Evolutionary conservation across 2,329 filamentous ascomycete species (phyloP).

Genomic region (Cercospora sojina): DNA sequence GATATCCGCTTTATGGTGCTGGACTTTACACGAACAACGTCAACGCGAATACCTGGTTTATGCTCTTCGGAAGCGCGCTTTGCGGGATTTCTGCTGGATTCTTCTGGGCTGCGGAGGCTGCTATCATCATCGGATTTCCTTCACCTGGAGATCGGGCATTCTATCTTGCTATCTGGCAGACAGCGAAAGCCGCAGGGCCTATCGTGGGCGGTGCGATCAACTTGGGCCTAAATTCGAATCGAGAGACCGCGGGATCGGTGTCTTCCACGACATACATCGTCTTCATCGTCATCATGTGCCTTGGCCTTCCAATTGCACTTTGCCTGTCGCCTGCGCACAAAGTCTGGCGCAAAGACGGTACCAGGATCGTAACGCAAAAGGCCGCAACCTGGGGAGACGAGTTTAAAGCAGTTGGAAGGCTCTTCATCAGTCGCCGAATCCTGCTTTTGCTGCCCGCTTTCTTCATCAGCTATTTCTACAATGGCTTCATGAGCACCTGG

Average conservation of each 20-base stretch:
- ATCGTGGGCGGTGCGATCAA: conserved; percentile 50
- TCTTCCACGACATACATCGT: conserved; percentile 44
- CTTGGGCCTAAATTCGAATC: conserved; percentile 48
- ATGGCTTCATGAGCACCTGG: conserved; percentile 51
- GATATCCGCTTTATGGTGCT: conserved; percentile 51
- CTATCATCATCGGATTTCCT: conserved; percentile 51
- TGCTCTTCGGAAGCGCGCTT: conserved; percentile 49
- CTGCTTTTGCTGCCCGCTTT: conserved; percentile 45
- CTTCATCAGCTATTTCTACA: conserved; percentile 41
- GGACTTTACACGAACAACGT: conserved; percentile 52
- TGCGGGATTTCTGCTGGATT: conserved; percentile 52
- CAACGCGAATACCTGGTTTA: conserved; percentile 53
- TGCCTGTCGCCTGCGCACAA: conserved; percentile 43
- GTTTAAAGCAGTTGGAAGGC: conserved; percentile 40
- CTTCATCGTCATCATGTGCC: conserved; percentile 44
- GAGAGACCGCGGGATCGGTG: conserved; percentile 42
- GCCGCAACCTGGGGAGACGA: conserved; percentile 34
- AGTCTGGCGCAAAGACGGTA: conserved; percentile 44
- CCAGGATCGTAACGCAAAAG: conserved; percentile 38
- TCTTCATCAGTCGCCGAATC: conserved; percentile 35
- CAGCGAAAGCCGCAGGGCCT: conserved; percentile 53
- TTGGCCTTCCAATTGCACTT: conserved; percentile 41
- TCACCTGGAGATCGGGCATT: conserved; percentile 40
- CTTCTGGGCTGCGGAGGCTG: conserved; percentile 53
- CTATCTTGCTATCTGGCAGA: conserved; percentile 51